phyloP scores from a whole-genome alignment of 768 basidiomycete genomes.

The Asterophora lycoperdoides region DNA sequence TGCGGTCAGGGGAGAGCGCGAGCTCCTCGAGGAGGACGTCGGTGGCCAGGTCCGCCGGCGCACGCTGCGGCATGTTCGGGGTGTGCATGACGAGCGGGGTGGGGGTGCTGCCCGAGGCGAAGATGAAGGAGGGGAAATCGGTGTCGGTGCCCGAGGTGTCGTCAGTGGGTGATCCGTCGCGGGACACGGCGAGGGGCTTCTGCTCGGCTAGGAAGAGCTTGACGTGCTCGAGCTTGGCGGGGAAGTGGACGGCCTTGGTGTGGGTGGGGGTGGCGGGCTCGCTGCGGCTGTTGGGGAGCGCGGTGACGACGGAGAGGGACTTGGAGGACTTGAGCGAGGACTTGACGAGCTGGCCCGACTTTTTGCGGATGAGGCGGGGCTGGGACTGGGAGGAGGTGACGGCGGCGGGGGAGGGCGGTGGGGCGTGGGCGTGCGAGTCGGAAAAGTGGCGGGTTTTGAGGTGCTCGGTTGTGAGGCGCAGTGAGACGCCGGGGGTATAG shows the following conservation, averaged over 20 bases:
- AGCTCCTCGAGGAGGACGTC: constrained; percentile 56
- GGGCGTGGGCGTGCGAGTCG: constrained; percentile 27
- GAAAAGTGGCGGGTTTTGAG: constrained; percentile 25
- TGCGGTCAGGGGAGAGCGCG: constrained; percentile 45
- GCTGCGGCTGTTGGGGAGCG: constrained; percentile 52
- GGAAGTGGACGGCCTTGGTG: constrained; percentile 89
- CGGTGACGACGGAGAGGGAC: constrained; percentile 51
- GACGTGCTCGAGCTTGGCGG: constrained; percentile 86
- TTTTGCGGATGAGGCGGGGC: constrained; percentile 71
- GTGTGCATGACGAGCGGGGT: constrained; percentile 52
- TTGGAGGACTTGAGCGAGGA: constrained; percentile 79
- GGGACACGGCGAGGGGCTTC: constrained; percentile 88
- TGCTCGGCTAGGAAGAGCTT: constrained; percentile 94
- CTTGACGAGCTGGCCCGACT: constrained; percentile 91
- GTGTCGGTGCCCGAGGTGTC: constrained; percentile 78
- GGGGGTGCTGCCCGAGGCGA: constrained; percentile 35
- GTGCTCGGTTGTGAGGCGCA: constrained; percentile 28
- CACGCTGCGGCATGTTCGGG: constrained; percentile 58
- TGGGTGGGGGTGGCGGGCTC: constrained; percentile 78
- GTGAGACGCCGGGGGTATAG: constrained; percentile 37
- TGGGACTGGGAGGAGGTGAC: constrained; percentile 21
- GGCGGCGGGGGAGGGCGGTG: constrained; percentile 20
- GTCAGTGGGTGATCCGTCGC: constrained; percentile 84
- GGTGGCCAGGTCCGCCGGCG: constrained; percentile 25
- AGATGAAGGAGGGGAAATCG: constrained; percentile 71